Base-by-base conservation (phyloP, 768 basidiomycete species). In the Candolleomyces eurysporus region DNA sequence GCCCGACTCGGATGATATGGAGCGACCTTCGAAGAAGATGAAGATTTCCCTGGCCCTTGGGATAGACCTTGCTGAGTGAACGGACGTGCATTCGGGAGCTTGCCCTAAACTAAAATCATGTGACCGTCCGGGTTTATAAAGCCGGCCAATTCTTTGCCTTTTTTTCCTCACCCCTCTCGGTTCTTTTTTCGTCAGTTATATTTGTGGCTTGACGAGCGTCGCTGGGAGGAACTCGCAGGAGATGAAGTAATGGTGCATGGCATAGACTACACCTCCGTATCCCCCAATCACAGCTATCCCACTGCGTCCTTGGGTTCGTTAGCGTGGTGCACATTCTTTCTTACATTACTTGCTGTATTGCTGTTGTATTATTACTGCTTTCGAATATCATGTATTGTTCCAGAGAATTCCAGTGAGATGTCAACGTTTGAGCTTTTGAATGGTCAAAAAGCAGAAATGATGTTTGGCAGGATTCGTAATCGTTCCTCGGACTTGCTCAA, bases 231-330 rank as follows among this genome's bases (percentile, higher is more conserved):
- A 81, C 87, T 90, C 89, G 89, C 90, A 90, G 90, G 87, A 91
- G 88, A 91, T 89, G 86, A 86, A 91, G 69, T 88, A 87, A 42
- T 85, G 87, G 90, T 82, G 90, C 90, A 89, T 71, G 86, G 89
- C 89, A 90, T 91, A 89, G 83, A 55, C 81, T 86, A 84, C 82
- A 85, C 89, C 88, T 86, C 88, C 86, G 90, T 92, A 92, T 92
- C 90, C 89, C 86, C 89, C 86, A 82, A 72, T 78, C 75, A 79
- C 80, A 80, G 76, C 73, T 61, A 72, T 65, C 67, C 57, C 67
- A 84, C 84, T 78, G 80, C 79, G 69, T 77, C 71, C 78, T n/a
- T 26, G 87, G 89, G 90, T 81, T 89, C 89, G 89, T 92, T 89
- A 85, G 85, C 55, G 87, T 85, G 89, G 90, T 88, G 88, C 77